These are phyloP conservation scores for Linnemannia zychae DNA, from an alignment of 192 early-diverging fungal genomes.

Conservation along the genomic window DNA sequence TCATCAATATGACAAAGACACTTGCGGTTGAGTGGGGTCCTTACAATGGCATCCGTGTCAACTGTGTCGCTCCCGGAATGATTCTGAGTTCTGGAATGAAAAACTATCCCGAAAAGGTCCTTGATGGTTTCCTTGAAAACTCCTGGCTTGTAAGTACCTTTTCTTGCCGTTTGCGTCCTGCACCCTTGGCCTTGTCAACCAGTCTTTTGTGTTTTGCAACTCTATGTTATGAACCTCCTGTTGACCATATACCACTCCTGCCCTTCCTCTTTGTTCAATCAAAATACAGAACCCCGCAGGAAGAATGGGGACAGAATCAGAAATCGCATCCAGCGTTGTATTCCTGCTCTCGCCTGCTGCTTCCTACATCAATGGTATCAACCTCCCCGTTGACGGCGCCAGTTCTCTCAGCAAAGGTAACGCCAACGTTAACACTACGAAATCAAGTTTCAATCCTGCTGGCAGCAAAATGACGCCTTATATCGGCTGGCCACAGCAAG, in stretches of 20 bases:
- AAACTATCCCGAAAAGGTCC: constrained; percentile 23
- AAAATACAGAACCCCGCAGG: constrained; percentile 21
- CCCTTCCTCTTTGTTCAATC: not conserved
- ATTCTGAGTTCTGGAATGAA: constrained; percentile 35
- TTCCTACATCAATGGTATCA: constrained; percentile 24
- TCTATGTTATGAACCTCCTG: too few relatives aligned
- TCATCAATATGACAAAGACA: constrained; percentile 45
- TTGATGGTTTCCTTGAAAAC: not conserved
- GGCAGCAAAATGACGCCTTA: constrained; percentile 11
- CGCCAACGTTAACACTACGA: not conserved
- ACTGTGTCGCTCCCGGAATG: constrained; percentile 26
- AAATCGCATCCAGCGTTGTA: constrained; percentile 10
- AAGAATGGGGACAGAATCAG: constrained; percentile 27
- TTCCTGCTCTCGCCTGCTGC: constrained; percentile 29
- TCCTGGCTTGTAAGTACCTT: constrained; percentile 21
- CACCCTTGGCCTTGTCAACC: too few relatives aligned
- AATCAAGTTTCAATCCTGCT: constrained; percentile 15
- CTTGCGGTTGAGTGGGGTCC: constrained; percentile 38
- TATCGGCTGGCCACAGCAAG: constrained; percentile 25
- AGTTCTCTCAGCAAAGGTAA: constrained; percentile 25
- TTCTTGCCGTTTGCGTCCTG: not conserved
- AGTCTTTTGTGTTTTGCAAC: too few relatives aligned
- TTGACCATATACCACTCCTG: not conserved
- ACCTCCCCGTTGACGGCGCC: constrained; percentile 27
- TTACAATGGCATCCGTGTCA: constrained; percentile 28